These are phyloP conservation scores for Coemansia sp. DNA, from an alignment of 192 early-diverging fungal genomes.

Conservation along the genomic window DNA sequence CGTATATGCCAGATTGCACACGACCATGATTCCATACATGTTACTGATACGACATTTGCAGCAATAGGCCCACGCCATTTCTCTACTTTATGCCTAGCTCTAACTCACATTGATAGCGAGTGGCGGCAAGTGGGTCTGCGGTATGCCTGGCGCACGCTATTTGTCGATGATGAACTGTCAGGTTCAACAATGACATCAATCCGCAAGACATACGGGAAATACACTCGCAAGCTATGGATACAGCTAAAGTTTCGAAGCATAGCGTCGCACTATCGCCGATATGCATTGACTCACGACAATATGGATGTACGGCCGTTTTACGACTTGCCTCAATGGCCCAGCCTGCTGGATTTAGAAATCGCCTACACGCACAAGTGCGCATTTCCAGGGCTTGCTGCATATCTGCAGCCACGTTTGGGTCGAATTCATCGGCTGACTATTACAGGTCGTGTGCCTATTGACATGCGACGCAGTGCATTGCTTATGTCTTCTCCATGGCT, in stretches of 20 bases:
- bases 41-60: background rate
- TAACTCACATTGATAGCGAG: conserved; percentile 32
- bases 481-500: conserved; percentile 21
- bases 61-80: conserved; percentile 21
- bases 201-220: conserved; percentile 12
- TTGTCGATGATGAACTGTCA: conserved; percentile 18
- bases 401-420: conserved; percentile 40
- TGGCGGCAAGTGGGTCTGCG: conserved; percentile 36
- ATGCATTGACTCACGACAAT: conserved; percentile 31
- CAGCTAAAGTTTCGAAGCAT: conserved; percentile 39
- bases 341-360: conserved; percentile 36
- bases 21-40: background rate
- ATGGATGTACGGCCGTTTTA: conserved; percentile 41
- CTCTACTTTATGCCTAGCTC: conserved; percentile 7
- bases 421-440: conserved; percentile 24
- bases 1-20: conserved; percentile 35
- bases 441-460: conserved; percentile 40
- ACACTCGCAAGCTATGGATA: conserved; percentile 37
- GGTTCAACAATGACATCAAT: conserved; percentile 5
- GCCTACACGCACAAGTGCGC: conserved; percentile 47
- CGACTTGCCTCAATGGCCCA: conserved; percentile 28
- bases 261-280: conserved; percentile 38
- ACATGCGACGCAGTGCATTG: conserved; percentile 40
- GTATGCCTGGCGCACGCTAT: conserved; percentile 45
- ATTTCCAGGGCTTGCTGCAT: conserved; percentile 43